These are phyloP conservation scores for Dactylorhiza incarnata DNA, from an alignment of 106 monocot genomes.

Conservation along the genomic window DNA sequence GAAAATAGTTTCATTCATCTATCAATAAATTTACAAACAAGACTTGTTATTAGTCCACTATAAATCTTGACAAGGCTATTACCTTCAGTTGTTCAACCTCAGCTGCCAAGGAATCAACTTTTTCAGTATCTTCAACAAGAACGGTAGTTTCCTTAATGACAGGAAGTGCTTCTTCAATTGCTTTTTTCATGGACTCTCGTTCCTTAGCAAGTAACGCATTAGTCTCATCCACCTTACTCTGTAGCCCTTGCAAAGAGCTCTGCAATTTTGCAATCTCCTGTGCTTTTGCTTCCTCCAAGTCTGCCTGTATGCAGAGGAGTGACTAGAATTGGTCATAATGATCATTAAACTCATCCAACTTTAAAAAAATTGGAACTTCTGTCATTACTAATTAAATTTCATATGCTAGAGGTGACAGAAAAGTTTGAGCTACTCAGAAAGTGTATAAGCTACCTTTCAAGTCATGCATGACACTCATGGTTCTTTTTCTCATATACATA, in stretches of 20 bases:
- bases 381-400: neutral
- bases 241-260: slow-evolving; percentile 49
- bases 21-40: neutral
- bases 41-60: neutral
- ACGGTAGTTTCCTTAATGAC: slow-evolving; percentile 56
- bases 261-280: slow-evolving; percentile 63
- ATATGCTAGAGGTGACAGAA: neutral
- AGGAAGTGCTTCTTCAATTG: slow-evolving; percentile 63
- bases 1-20: neutral
- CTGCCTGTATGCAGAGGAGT: slow-evolving; percentile 33
- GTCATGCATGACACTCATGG: neutral
- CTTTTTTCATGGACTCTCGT: slow-evolving; percentile 41
- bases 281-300: slow-evolving; percentile 68
- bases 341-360: neutral
- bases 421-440: too few relatives aligned
- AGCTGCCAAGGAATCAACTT: slow-evolving; percentile 43
- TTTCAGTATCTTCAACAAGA: slow-evolving; percentile 69
- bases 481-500: neutral
- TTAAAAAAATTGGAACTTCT: neutral
- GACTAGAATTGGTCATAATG: neutral
- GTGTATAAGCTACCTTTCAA: too few relatives aligned
- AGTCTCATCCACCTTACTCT: slow-evolving; percentile 52
- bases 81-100: slow-evolving; percentile 71
- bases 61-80: neutral
- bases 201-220: slow-evolving; percentile 51